Evolutionary conservation across 2,329 filamentous ascomycete species (phyloP).

Genomic region (Xylaria sp.): DNA sequence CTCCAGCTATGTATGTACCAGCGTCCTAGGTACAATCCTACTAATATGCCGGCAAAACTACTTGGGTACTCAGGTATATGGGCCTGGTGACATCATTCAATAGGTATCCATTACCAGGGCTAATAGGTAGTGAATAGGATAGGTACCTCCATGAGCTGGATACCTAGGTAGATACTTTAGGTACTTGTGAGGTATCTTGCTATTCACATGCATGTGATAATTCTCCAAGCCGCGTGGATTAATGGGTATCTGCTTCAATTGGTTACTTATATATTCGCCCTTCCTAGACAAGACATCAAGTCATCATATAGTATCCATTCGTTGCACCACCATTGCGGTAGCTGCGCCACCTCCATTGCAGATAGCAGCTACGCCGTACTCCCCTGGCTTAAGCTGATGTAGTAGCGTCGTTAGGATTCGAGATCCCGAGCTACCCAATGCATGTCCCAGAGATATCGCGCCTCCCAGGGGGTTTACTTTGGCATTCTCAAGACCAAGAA

Average conservation of each 20-base stretch:
- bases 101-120: no score
- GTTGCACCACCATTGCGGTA: slow-evolving; percentile 88
- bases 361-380: slow-evolving; percentile 94
- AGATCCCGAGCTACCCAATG: slow-evolving; percentile 89
- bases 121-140: no score
- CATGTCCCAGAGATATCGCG: slow-evolving; percentile 89
- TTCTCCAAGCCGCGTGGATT: neutral
- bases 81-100: no score
- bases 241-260: slow-evolving; percentile 10
- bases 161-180: no score
- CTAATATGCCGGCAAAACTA: no score
- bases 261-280: neutral
- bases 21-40: no score
- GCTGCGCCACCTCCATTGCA: slow-evolving; percentile 96
- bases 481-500: slow-evolving; percentile 77
- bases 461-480: slow-evolving; percentile 87
- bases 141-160: no score
- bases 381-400: slow-evolving; percentile 86
- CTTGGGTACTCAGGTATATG: no score
- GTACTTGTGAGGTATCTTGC: no score
- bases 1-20: no score
- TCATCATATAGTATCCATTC: slow-evolving; percentile 62
- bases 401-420: slow-evolving; percentile 87
- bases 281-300: neutral
- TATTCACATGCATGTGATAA: no score